phyloP scores from a whole-genome alignment of 495 filamentous ascomycete species.

The Trichoderma parareesei region DNA sequence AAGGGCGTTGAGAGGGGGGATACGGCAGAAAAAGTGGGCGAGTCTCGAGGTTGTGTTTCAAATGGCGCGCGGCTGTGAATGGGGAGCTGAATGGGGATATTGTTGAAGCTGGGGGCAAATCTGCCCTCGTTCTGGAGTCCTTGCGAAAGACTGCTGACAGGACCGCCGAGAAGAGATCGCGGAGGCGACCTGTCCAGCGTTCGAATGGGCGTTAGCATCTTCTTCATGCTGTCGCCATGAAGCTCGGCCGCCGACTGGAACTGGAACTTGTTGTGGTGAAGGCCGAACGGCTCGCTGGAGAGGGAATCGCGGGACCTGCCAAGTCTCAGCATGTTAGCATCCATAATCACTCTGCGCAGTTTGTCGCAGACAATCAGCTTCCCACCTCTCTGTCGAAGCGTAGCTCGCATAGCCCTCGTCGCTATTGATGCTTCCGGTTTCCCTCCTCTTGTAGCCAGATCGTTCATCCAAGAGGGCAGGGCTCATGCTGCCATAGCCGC shows the following conservation, averaged over 20 bases:
- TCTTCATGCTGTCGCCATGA: conserved; percentile 73
- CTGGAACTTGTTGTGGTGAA: conserved; percentile 42
- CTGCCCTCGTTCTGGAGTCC: conserved; percentile 39
- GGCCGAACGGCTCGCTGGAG: conserved; percentile 24
- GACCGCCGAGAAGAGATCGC: conserved; percentile 44
- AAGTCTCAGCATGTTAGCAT: background rate
- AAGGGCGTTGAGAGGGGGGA: conserved; percentile 44
- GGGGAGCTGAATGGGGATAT: conserved; percentile 36
- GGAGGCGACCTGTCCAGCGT: conserved; percentile 47
- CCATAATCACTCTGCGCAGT: conserved; percentile 10
- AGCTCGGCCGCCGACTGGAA: conserved; percentile 53
- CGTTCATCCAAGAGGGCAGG: conserved; percentile 21
- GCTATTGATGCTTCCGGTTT: conserved; percentile 22
- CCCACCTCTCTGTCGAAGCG: conserved; percentile 25
- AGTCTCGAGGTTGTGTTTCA: conserved; percentile 20
- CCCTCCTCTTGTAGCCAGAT: conserved; percentile 19
- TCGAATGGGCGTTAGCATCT: conserved; percentile 60
- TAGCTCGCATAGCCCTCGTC: conserved; percentile 49
- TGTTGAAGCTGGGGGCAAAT: conserved; percentile 34
- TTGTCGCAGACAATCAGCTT: background rate
- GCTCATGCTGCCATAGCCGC: conserved; percentile 17
- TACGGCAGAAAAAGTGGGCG: conserved; percentile 38
- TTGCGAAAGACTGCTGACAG: conserved; percentile 38
- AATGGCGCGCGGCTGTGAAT: conserved; percentile 26
- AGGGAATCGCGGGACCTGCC: conserved; percentile 23